Base-by-base conservation (phyloP, 2,329 filamentous ascomycete species). In the Nemania sp. region DNA sequence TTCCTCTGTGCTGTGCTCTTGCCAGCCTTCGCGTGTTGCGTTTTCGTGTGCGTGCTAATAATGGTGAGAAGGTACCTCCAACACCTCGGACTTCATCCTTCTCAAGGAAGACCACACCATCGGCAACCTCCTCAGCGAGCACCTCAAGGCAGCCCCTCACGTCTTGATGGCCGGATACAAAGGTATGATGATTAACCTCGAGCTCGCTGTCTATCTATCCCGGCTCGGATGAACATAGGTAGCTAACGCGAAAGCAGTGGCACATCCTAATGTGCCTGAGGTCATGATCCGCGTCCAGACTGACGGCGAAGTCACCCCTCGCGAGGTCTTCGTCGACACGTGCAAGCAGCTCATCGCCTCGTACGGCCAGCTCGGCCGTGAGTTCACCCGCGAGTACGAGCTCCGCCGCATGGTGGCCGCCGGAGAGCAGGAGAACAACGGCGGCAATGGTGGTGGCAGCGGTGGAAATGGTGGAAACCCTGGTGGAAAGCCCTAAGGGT, bases 71-170 rank as follows among this genome's bases (percentile, higher is more conserved):
- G 92, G 92, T 72, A 92, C 96, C 74, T 91, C 94, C 20, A 96
- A 97, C 75, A 92, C 91, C n/a, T 90, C 92, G 10, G 90, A 97
- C 77, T 99, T 99, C 80, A 87, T 91, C 60, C 88, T 99, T 78
- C 91, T 92, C 78, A 98, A 97, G 77, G 95, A 99, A 76, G 95
- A 99, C 71, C 94, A 97, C 78, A 97, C 94, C 1, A 85, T 99
- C 25, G 95, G 89, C 69, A 97, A 99, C 76, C 83, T 99, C 57
- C 84, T 99, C 58, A 86, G 90, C 49, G 88, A 91, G 71, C 91
- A 94, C 71, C 89, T 99, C 59, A 88, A 95, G 79, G 88, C 90
- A 75, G 90, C 91, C 71, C 85, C 87, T 17, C 89, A 96, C 74
- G 90, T 99, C 69, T 81, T 90, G 69, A 96, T 98, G 83, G 88